phyloP scores from a whole-genome alignment of 2,329 filamentous ascomycete species.

The Epichloe brachyelytri region DNA sequence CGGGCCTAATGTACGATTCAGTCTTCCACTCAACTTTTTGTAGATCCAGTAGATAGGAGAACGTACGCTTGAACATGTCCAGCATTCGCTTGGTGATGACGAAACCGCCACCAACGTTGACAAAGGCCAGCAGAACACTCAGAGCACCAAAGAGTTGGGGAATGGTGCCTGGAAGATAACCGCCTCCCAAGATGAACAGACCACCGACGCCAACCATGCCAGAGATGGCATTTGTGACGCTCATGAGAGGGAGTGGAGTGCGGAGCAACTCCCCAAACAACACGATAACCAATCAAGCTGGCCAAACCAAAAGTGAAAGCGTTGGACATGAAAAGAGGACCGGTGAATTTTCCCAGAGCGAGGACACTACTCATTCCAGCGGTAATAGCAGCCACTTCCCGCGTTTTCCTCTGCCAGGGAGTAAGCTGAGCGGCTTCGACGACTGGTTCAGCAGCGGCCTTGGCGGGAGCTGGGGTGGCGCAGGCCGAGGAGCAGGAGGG shows the following conservation, averaged over 20 bases:
- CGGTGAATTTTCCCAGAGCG: slow-evolving; percentile 67
- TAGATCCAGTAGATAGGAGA: neutral
- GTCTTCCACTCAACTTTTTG: slow-evolving; percentile 7
- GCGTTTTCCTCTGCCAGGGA: slow-evolving; percentile 67
- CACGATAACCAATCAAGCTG: slow-evolving; percentile 75
- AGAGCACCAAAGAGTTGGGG: slow-evolving; percentile 66
- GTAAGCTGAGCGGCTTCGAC: slow-evolving; percentile 53
- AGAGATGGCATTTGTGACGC: slow-evolving; percentile 84
- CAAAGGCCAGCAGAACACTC: slow-evolving; percentile 74
- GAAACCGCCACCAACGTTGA: slow-evolving; percentile 81
- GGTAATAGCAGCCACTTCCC: slow-evolving; percentile 63
- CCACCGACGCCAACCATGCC: slow-evolving; percentile 85
- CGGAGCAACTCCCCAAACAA: slow-evolving; percentile 75
- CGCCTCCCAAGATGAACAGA: slow-evolving; percentile 78
- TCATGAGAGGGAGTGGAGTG: slow-evolving; percentile 82
- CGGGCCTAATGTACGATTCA: slow-evolving; percentile 33
- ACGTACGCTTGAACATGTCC: slow-evolving; percentile 70
- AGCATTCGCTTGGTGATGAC: slow-evolving; percentile 90
- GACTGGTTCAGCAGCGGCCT: slow-evolving; percentile 32
- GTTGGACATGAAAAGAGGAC: slow-evolving; percentile 78
- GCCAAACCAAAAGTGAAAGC: slow-evolving; percentile 75
- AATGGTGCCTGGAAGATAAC: slow-evolving; percentile 62
- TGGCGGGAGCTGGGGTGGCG: slow-evolving; percentile 39
- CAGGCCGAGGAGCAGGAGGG: slow-evolving; percentile 59
- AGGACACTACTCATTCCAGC: slow-evolving; percentile 66